Conservation (phyloP, 1,284 basidiomycete genomes). For the Neonothopanus nambi region DNA sequence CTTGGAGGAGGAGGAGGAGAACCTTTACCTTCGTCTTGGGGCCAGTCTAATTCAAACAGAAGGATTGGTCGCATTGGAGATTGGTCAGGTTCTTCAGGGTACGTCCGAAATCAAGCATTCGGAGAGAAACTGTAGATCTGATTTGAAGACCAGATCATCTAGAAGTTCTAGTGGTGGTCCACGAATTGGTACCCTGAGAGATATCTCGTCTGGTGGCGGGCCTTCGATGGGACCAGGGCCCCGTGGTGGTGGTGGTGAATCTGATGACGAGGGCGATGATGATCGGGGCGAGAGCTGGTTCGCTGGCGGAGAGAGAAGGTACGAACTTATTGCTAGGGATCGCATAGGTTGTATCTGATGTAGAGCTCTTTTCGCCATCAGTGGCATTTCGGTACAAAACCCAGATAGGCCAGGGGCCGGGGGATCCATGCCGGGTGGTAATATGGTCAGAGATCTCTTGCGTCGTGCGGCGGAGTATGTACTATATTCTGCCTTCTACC, state of each 20-base stretch:
- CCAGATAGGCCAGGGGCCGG: slow-evolving; percentile 54
- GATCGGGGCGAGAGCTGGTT: slow-evolving; percentile 67
- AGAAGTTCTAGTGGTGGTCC: not conserved
- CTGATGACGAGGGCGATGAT: slow-evolving; percentile 43
- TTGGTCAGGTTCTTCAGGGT: slow-evolving; percentile 23
- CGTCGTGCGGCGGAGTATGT: slow-evolving; percentile 80
- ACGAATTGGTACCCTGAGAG: slow-evolving; percentile 12
- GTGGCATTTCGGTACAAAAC: slow-evolving; percentile 90
- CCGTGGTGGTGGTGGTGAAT: slow-evolving; percentile 50
- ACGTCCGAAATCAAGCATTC: slow-evolving; percentile 2
- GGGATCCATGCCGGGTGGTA: slow-evolving; percentile 50
- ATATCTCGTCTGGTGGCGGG: slow-evolving; percentile 2
- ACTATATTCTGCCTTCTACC: slow-evolving; percentile 5
- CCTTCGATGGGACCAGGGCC: slow-evolving; percentile 4
- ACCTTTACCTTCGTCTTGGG: slow-evolving; percentile 48
- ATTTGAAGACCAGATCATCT: not conserved
- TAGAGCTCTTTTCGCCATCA: slow-evolving; percentile 31
- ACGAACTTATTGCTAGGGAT: slow-evolving; percentile 16
- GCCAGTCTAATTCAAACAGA: slow-evolving; percentile 34
- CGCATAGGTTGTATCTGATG: not conserved
- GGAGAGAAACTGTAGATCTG: not conserved
- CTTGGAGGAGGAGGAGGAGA: slow-evolving; percentile 46
- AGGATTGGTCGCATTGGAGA: slow-evolving; percentile 40
- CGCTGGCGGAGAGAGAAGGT: slow-evolving; percentile 89
- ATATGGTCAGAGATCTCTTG: slow-evolving; percentile 81